Percentiles rank a stretch among this genome's conserved stretches.
Evolutionary conservation across 2,329 filamentous ascomycete species (phyloP).

Genomic region (Fusarium tanahbumbuense): DNA sequence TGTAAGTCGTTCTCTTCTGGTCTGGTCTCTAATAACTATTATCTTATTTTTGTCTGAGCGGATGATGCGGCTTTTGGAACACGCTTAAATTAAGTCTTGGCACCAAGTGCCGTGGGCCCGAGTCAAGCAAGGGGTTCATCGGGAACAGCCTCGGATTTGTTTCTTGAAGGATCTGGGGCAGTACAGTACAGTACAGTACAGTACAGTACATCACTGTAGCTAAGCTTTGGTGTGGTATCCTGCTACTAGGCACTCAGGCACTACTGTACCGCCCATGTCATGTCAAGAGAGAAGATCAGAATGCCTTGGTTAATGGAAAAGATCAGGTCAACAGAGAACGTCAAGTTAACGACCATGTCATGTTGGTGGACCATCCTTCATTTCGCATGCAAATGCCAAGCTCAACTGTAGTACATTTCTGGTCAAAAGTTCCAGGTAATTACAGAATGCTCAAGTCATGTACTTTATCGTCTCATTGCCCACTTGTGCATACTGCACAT

Average conservation of each 20-base stretch:
- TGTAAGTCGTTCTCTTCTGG: not conserved
- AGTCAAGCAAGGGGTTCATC: constrained; percentile 27
- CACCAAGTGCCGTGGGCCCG: constrained; percentile 50
- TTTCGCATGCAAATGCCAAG: constrained; percentile 22
- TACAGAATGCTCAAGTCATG: constrained; percentile 4
- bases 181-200: not conserved
- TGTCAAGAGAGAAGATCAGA: not conserved
- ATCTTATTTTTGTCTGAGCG: constrained; percentile 26
- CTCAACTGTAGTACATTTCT: constrained; percentile 1
- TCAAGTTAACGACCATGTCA: constrained; percentile 7
- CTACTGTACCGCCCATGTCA: not conserved
- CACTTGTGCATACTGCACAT: not conserved
- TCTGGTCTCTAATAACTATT: not conserved
- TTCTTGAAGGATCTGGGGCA: constrained; percentile 17
- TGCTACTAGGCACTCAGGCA: not conserved
- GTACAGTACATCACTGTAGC: not conserved
- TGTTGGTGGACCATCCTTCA: constrained; percentile 13
- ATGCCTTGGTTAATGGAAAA: not conserved
- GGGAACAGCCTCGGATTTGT: constrained; percentile 34
- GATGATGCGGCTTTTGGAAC: constrained; percentile 47
- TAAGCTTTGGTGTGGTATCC: not conserved
- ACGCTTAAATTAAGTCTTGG: constrained; percentile 39
- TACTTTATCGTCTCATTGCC: constrained; percentile 23
- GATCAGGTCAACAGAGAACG: constrained; percentile 1
- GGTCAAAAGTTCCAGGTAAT: constrained; percentile 17